phyloP scores from a whole-genome alignment of 441 rosid species.

The Adansonia grandidieri region DNA sequence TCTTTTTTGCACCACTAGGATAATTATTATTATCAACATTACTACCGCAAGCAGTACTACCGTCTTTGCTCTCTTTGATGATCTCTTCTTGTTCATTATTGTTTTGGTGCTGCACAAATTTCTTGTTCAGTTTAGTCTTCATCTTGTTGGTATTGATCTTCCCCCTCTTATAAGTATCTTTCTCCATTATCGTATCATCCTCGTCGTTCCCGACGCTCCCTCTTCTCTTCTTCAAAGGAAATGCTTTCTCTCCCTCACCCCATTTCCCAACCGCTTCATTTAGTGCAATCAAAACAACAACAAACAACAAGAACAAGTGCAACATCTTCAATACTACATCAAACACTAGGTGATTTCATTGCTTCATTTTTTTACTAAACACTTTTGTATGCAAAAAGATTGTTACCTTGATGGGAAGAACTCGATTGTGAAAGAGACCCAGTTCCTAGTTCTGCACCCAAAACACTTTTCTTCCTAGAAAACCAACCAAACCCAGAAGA shows the following conservation, averaged over 20 bases:
- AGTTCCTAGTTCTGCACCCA: slow-evolving; percentile 38
- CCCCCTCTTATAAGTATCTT: slow-evolving; percentile 33
- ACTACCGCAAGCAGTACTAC: not conserved
- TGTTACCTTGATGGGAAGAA: slow-evolving; percentile 43
- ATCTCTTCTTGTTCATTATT: slow-evolving; percentile 21
- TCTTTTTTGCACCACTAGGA: slow-evolving; percentile 34
- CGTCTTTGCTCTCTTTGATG: not conserved
- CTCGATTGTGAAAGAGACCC: slow-evolving; percentile 30
- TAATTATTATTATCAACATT: not conserved
- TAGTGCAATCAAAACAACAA: slow-evolving; percentile 25
- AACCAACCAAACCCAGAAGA: slow-evolving; percentile 37
- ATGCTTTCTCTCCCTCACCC: slow-evolving; percentile 49
- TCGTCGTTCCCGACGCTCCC: slow-evolving; percentile 46
- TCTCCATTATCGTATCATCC: slow-evolving; percentile 31
- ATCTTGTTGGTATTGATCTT: slow-evolving; percentile 23
- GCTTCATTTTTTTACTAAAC: not conserved
- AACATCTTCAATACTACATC: slow-evolving; percentile 12
- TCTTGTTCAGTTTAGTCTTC: slow-evolving; percentile 54
- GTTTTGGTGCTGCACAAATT: slow-evolving; percentile 16
- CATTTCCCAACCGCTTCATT: slow-evolving; percentile 40
- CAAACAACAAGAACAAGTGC: slow-evolving; percentile 21
- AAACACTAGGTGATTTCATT: not conserved
- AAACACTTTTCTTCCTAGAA: slow-evolving; percentile 31
- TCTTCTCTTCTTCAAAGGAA: slow-evolving; percentile 70
- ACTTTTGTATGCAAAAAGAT: not conserved